Evolutionary conservation across 768 basidiomycete species (phyloP), one percentile per base, ranked within the genome.

Genomic region (Mycena amicta): DNA sequence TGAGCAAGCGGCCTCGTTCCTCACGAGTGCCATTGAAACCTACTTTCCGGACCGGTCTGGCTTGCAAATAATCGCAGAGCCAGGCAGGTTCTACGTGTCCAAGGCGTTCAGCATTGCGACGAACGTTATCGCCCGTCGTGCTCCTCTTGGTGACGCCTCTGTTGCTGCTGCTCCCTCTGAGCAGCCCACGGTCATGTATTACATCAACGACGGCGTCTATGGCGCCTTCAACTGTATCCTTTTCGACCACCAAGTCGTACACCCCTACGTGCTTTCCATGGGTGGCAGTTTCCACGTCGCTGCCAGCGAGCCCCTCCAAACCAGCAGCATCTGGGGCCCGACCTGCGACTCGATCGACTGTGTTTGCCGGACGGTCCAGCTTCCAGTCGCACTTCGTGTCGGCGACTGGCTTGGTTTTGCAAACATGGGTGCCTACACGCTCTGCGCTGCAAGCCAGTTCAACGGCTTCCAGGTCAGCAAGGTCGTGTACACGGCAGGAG

Each of bases 141-240:
- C 84, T 31, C 83, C 83, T 55, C 72, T 83, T 59, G 64, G 47
- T 8, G 26, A 49, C 27, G 47, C 68, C 49, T 77, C 75, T 18
- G 64, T 67, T 41, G 65, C 69, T 31, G 52, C 67, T 57, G 70
- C 64, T 41, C 16, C 64, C 4, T 57, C 75, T 53, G 77, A 80
- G 66, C 72, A 75, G 39, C 79, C 79, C 40, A 70, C 71, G 52
- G 88, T 94, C 65, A 99, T 98, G 96, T 97, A 98, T 79, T 98
- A 98, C 80, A 94, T 98, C 83, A 98, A 98, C 77, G 96, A 98
- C 72, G 97, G 97, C 43, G 94, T 99, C 39, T 99, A 99, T 73
- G 95, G 96, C 51, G 87, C 93, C 22, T 95, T 95, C 80, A 95
- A 95, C 79, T 95, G 92, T 77, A 95, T 95, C 75, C 80, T 98